Evolutionary conservation across 2,329 filamentous ascomycete genomes (phyloP).

Genomic region (Epichloe typhina): DNA sequence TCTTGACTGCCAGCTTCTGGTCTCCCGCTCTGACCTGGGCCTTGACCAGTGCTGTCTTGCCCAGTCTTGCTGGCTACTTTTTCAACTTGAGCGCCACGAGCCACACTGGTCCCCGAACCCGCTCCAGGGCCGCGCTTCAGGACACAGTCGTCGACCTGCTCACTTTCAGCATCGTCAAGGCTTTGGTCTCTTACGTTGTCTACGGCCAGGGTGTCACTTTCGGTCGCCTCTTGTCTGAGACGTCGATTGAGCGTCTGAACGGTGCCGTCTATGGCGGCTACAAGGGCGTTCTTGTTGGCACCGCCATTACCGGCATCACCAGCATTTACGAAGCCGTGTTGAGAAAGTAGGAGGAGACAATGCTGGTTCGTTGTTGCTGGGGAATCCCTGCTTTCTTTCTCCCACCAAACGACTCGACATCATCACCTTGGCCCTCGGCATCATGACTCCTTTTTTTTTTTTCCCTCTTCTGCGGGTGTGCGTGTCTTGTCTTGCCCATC

Average conservation of each 20-base stretch:
- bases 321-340: conserved; percentile 69
- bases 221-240: conserved; percentile 45
- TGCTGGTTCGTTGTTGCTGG: not conserved
- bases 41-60: conserved; percentile 56
- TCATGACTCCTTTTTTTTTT: not conserved
- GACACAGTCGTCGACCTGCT: conserved; percentile 65
- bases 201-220: conserved; percentile 56
- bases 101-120: conserved; percentile 28
- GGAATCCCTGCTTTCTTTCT: not conserved
- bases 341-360: conserved; percentile 38
- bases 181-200: conserved; percentile 66
- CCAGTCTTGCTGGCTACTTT: conserved; percentile 67
- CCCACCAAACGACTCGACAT: not conserved
- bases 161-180: conserved; percentile 83
- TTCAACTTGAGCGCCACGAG: conserved; percentile 64
- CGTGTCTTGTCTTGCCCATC: not conserved
- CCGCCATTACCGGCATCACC: conserved; percentile 52
- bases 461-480: not conserved
- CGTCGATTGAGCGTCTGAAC: conserved; percentile 50
- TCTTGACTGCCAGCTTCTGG: conserved; percentile 74
- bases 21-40: conserved; percentile 65
- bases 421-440: not conserved
- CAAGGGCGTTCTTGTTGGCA: conserved; percentile 54
- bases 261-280: conserved; percentile 58
- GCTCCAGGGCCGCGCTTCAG: conserved; percentile 22